Percentiles rank a stretch among this genome's conserved stretches.
Evolutionary conservation across 345 rosid genomes (phyloP).

Genomic region (Jatropha curcas): DNA sequence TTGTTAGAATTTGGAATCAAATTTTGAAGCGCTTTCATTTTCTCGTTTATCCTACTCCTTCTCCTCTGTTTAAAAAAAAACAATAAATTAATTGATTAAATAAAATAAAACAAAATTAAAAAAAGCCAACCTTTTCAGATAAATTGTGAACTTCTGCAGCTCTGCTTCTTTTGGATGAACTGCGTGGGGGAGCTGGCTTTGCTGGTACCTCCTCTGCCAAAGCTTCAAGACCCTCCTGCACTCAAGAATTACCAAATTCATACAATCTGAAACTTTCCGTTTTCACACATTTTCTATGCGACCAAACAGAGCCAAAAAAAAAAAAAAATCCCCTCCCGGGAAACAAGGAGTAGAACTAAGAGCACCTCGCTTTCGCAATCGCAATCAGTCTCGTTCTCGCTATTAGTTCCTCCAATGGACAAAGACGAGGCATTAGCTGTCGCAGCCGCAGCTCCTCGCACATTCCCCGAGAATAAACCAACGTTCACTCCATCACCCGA

Average conservation of each 20-base stretch:
- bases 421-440: constrained; percentile 42
- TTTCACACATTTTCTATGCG: constrained; percentile 10
- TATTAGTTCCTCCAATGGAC: constrained; percentile 41
- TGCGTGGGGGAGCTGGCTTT: constrained; percentile 51
- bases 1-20: constrained; percentile 92
- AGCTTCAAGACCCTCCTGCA: constrained; percentile 69
- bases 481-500: constrained; percentile 20
- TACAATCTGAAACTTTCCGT: background rate
- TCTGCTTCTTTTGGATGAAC: constrained; percentile 77
- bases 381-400: constrained; percentile 63
- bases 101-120: background rate
- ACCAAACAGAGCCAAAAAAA: constrained; percentile 12
- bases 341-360: background rate
- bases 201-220: constrained; percentile 49
- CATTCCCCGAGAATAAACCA: constrained; percentile 33
- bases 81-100: background rate
- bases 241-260: background rate
- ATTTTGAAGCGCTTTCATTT: constrained; percentile 93
- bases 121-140: constrained; percentile 81
- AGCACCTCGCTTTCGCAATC: constrained; percentile 87
- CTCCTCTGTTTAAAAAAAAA: constrained; percentile 60
- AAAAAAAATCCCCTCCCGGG: background rate
- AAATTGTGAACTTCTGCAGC: constrained; percentile 95
- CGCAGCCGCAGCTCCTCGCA: constrained; percentile 24
- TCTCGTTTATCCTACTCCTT: constrained; percentile 94